Base-by-base conservation (phyloP, 1,139 yeast genomes). In the Candida smagusa region DNA sequence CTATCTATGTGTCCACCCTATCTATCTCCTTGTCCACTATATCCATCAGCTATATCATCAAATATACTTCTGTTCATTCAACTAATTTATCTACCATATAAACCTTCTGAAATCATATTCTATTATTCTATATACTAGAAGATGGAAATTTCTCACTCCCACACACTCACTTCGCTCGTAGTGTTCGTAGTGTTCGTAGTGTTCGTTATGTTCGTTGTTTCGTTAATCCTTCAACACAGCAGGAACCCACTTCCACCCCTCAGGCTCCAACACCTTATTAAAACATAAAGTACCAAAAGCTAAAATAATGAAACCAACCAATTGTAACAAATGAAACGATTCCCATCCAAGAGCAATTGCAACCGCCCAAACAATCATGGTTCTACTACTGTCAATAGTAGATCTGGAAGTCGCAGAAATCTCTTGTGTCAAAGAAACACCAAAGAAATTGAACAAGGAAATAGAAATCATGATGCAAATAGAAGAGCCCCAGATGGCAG, bases 301-400 rank as follows among this genome's bases (percentile, higher is more conserved):
- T 40, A 85, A 63, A 23, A 79, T 53, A 0, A 58, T 64, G 52
- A 86, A 86, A 0, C 95, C 95, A 11, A 74, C 33, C 24, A 81
- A 62, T 56, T 86, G 95, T 43, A 82, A 59, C 28, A 65, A 55
- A 26, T 72, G 69, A 62, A 84, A 85, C 1, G 68, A 50, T 59
- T 86, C 95, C 95, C 95, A 86, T 3, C 94, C 94, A 49, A 85
- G 56, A n/a, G 61, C 38, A 40, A 85, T 63, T 0, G 94, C 87
- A n/a, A 83, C 72, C 1, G 80, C 36, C 95, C 95, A 86, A 13
- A 86, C 90, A 29, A 84, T 63, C 30, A 84, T 62, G 0, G 95
- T 85, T 50, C 95, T 72, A 45, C 86, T 81, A 0, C 90, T 81
- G 53, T 86, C 95, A 33, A 86, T 76, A 2, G 95, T 86, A 12